Evolutionary conservation across 495 filamentous ascomycete species (phyloP).

Genomic region (Aspergillus hancockii): DNA sequence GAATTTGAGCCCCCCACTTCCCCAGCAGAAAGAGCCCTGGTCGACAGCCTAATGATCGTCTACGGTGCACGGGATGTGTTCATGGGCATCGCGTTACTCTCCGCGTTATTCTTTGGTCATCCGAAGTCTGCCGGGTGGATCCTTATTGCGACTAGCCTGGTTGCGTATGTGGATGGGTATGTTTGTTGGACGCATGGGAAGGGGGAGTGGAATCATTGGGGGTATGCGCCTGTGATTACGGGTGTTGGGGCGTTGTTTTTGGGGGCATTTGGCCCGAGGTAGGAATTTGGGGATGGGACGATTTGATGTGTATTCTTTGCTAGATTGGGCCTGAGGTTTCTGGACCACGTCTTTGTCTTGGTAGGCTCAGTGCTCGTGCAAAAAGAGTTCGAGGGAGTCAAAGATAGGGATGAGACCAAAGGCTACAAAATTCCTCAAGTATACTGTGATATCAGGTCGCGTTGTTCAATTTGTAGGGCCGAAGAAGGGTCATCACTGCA

Average conservation of each 20-base stretch:
- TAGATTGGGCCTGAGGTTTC: too few species aligned
- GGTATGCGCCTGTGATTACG: conserved; percentile 48
- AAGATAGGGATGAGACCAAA: too few species aligned
- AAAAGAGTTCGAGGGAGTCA: too few species aligned
- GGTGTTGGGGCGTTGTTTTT: conserved; percentile 35
- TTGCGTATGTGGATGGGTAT: conserved; percentile 49
- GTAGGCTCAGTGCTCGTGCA: too few species aligned
- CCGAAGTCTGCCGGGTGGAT: conserved; percentile 46
- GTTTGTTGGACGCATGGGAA: conserved; percentile 42
- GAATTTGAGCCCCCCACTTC: conserved; percentile 36
- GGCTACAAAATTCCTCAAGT: too few species aligned
- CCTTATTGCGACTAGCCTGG: conserved; percentile 40
- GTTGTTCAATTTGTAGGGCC: too few species aligned
- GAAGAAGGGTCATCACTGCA: too few species aligned
- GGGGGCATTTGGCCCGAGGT: conserved; percentile 25
- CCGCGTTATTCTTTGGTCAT: conserved; percentile 38
- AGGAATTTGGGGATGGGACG: too few species aligned
- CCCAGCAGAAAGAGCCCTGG: conserved; percentile 30
- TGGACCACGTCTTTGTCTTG: too few species aligned
- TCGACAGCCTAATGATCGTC: conserved; percentile 45
- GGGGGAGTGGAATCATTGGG: conserved; percentile 58
- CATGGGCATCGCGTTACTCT: conserved; percentile 50
- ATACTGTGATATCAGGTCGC: too few species aligned
- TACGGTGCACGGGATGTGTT: conserved; percentile 57
- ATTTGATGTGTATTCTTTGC: too few species aligned